Evolutionary conservation across 495 filamentous ascomycete genomes (phyloP).

Genomic region (Echria macrotheca): DNA sequence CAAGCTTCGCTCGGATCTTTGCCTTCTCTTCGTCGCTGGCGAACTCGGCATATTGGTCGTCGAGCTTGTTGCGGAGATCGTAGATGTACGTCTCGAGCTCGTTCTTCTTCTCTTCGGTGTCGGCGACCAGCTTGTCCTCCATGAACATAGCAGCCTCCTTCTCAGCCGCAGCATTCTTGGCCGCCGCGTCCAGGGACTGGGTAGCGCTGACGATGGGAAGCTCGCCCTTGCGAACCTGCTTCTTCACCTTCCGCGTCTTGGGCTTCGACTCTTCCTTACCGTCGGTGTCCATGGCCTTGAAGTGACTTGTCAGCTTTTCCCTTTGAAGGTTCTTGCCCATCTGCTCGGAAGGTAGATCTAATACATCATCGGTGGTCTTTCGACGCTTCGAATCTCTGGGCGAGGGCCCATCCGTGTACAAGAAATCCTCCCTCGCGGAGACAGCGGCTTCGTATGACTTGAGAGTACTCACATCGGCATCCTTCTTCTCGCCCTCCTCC

Average conservation of each 20-base stretch:
- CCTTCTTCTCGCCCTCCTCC: conserved; percentile 66
- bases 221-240: conserved; percentile 97
- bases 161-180: conserved; percentile 65
- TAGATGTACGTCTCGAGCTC: conserved; percentile 97
- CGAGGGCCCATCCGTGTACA: no score
- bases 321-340: background rate
- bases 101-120: conserved; percentile 99
- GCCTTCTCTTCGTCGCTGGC: conserved; percentile 89
- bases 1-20: conserved; percentile 74
- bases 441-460: conserved; percentile 1
- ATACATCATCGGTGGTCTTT: conserved; percentile 19
- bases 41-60: conserved; percentile 82
- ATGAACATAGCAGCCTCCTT: conserved; percentile 86
- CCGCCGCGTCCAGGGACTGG: conserved; percentile 62
- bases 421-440: conserved; percentile 8
- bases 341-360: conserved; percentile 11
- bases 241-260: conserved; percentile 98
- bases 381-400: conserved; percentile 24
- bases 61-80: conserved; percentile 87
- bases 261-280: conserved; percentile 77
- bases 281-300: conserved; percentile 83
- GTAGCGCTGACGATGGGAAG: conserved; percentile 82
- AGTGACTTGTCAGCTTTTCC: conserved; percentile 17
- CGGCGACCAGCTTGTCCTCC: conserved; percentile 97
- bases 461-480: conserved; percentile 62